Base-by-base conservation (phyloP, 352 stramenopile genomes). In the Plasmopara muralis region DNA sequence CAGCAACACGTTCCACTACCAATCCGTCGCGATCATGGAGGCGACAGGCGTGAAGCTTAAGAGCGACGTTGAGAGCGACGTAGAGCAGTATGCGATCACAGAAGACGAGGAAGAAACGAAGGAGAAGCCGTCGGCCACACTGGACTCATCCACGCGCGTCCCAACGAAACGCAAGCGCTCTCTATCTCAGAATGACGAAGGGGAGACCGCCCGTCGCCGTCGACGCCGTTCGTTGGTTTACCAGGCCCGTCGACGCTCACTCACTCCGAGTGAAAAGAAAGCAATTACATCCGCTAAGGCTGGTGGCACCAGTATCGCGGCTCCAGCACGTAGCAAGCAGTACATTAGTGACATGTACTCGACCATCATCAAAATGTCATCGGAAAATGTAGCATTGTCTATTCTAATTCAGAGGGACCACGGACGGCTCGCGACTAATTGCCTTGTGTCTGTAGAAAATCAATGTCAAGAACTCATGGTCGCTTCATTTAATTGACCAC, bases 401-500 rank as follows among this genome's bases (percentile, higher is more conserved):
- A 25, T 25, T 25, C 20, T 25, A 25, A 1, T 25, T 25, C 20
- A 25, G 20, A 25, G 20, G 20, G 20, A 25, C 20, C 20, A 3
- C 3, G 20, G 20, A 3, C 1, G 20, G 1, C 20, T 3, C 20
- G 20, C 20, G 20, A 25, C 20, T 25, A 25, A 25, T 25, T 1
- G 20, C 20, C 20, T 25, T 50, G 16, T 46, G 12, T 53, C 31
- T 28, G 35, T 33, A 98, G 79, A 97, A 97, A 88, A 98, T 99
- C 68, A 99, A 98, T 63, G 85, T 93, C 34, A 95, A 96, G 55
- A 98, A 98, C 72, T 96, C 89, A 55, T 99, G 95, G 95, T 95
- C 86, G 43, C 74, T 98, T 47, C 80, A 96, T 50, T 62, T 99
- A 47, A 99, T 99, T 70, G 95, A 99, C 59, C 95, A 98, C 72